These are phyloP conservation scores for Epicoccum nigrum DNA, from an alignment of 2,329 filamentous ascomycete genomes.

Conservation along the genomic window DNA sequence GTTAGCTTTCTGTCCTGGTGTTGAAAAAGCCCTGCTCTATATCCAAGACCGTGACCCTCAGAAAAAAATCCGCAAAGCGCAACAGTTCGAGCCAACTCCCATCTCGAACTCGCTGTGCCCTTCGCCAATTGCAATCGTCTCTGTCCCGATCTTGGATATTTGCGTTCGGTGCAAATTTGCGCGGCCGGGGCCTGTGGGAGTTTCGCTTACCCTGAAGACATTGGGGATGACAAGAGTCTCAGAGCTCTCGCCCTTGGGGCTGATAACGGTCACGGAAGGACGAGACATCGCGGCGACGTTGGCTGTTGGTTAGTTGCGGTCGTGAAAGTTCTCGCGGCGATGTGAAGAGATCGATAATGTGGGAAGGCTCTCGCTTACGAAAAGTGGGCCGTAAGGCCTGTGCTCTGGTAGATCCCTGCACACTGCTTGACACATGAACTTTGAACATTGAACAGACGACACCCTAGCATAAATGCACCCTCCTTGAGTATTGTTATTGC, in stretches of 20 bases:
- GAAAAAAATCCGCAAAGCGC: no score
- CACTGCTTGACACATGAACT: no score
- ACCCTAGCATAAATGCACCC: no score
- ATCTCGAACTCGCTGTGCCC: background rate
- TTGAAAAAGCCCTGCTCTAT: background rate
- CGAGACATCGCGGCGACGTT: slow-evolving; percentile 69
- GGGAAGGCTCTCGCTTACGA: slow-evolving; percentile 6
- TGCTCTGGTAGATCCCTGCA: no score
- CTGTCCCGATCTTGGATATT: slow-evolving; percentile 8
- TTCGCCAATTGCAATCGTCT: background rate
- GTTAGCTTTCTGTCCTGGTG: slow-evolving; percentile 15
- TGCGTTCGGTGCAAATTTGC: slow-evolving; percentile 17
- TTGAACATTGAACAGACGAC: no score
- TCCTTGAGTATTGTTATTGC: no score
- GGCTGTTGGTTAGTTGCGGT: slow-evolving; percentile 37
- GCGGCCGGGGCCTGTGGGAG: slow-evolving; percentile 9
- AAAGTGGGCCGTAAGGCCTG: no score
- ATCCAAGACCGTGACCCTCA: background rate
- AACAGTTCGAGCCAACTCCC: no score
- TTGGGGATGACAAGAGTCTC: slow-evolving; percentile 90
- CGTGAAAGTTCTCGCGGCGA: background rate
- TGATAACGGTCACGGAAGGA: slow-evolving; percentile 97
- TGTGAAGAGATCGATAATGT: slow-evolving; percentile 6
- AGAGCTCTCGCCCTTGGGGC: slow-evolving; percentile 91
- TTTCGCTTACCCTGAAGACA: slow-evolving; percentile 83